A percentile compares a stretch with the other conserved stretches of the same genome.
Conservation (phyloP, 2,329 filamentous ascomycete species). For the Fusarium avenaceum region DNA sequence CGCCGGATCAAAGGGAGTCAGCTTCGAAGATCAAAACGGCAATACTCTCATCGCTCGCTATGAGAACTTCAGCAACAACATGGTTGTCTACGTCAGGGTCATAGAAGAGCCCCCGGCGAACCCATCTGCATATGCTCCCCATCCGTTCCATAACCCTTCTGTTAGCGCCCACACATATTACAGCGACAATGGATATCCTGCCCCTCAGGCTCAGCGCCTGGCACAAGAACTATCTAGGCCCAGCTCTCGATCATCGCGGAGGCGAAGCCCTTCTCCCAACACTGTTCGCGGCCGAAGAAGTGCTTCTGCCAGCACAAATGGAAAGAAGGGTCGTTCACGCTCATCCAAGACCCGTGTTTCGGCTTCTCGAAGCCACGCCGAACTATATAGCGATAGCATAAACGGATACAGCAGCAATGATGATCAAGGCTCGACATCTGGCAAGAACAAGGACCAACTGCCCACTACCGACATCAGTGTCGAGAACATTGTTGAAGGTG, state of each 20-base stretch:
- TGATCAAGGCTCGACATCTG: conserved; percentile 77
- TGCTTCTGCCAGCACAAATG: conserved; percentile 73
- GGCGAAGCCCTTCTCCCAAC: conserved; percentile 83
- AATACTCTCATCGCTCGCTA: conserved; percentile 95
- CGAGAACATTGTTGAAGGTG: conserved; percentile 97
- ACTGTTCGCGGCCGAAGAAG: conserved; percentile 79
- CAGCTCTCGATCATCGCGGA: conserved; percentile 76
- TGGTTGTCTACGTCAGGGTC: conserved; percentile 92
- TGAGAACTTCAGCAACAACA: conserved; percentile 93
- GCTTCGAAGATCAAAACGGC: conserved; percentile 91
- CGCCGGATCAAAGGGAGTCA: conserved; percentile 81
- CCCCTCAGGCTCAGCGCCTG: conserved; percentile 64
- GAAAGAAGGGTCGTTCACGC: conserved; percentile 77
- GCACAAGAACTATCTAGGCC: conserved; percentile 75
- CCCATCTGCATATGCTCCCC: conserved; percentile 64
- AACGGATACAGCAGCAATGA: conserved; percentile 91
- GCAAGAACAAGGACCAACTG: conserved; percentile 85
- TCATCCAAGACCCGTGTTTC: conserved; percentile 76
- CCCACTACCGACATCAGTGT: conserved; percentile 97
- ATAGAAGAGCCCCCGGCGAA: conserved; percentile 70
- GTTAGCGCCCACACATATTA: conserved; percentile 65
- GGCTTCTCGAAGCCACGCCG: conserved; percentile 63
- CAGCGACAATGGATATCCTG: conserved; percentile 66
- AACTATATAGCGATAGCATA: conserved; percentile 73
- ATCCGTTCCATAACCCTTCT: conserved; percentile 65